Evolutionary conservation across 2,329 filamentous ascomycete species (phyloP), one percentile per base, ranked within the genome.

Genomic region (Hansfordia pulvinata): DNA sequence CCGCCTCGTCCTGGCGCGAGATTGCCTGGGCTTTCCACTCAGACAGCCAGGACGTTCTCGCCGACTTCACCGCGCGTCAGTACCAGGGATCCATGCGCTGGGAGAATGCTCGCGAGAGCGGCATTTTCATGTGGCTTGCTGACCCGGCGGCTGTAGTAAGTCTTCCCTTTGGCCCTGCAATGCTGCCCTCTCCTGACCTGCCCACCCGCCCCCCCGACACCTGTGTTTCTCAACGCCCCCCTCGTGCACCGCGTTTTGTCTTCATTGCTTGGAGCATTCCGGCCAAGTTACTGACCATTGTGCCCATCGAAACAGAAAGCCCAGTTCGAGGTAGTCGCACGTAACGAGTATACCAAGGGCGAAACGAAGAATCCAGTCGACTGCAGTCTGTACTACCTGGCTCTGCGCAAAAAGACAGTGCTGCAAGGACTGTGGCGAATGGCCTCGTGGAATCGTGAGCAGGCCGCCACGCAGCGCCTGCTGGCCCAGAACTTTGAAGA

Each of bases 381-480:
- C 42, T 96, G 90, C 53, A 83, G 78, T 37, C 58, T 98, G 7
- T 93, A 80, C 54, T 98, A 96, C 48, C 64, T 98, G 11, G 88
- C 92, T 0, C 64, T 98, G 9, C 71, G 68, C 37, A 96, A 94
- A 58, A 98, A 98, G 51, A 67, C 79, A 3, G 79, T 96, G 0
- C 67, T 98, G 2, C 71, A 93, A 37, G 86, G 85, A 1, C 62
- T 98, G 1, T 98, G 90, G 90, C 74, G 92, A 11, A 94, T 96
- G 70, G 86, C 90, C 5, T 73, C 62, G 20, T 90, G 90, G 76
- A 79, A 92, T 41, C 72, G 68, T 31, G 92, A 98, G 50, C 90
- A 96, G 51, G 60, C 53, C 3, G 74, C 79, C 0, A 98, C 90
- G 0, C 70, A 77, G 32, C 74, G 70, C 33, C 63, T 98, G 17